Evolutionary conservation across 768 basidiomycete species (phyloP).

Genomic region (Hygrocybe punicea): DNA sequence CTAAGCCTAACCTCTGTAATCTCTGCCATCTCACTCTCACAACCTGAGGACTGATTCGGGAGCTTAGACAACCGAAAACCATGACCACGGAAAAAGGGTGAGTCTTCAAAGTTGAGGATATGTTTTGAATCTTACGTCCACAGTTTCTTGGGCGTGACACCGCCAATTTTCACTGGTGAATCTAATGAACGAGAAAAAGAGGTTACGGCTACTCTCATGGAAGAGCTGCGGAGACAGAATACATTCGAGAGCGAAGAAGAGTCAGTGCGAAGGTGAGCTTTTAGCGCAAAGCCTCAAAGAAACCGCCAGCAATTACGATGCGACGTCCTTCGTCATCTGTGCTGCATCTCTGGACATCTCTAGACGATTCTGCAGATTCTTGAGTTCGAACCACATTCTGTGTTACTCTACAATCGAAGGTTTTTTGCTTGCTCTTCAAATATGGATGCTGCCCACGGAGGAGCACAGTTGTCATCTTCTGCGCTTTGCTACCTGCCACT

Average conservation of each 20-base stretch:
- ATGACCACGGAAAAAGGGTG: conserved; percentile 38
- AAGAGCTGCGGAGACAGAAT: conserved; percentile 80
- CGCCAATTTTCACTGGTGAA: conserved; percentile 74
- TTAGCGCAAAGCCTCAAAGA: background rate
- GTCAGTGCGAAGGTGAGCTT: conserved; percentile 75
- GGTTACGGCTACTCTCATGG: conserved; percentile 81
- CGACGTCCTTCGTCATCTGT: background rate
- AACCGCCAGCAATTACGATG: background rate
- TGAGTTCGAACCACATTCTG: too few relatives aligned
- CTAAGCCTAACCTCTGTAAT: too few relatives aligned
- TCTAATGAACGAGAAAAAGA: conserved; percentile 79
- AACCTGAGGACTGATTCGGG: too few relatives aligned
- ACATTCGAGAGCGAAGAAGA: conserved; percentile 91
- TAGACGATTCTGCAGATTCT: background rate
- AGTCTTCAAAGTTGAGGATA: background rate
- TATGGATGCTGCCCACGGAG: background rate
- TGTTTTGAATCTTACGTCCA: conserved; percentile 13
- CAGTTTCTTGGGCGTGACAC: conserved; percentile 80
- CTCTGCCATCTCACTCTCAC: too few relatives aligned
- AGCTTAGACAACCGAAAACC: background rate
- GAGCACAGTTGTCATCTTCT: background rate
- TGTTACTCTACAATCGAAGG: background rate
- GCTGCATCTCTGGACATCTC: background rate
- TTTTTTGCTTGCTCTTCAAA: background rate
- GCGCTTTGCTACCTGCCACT: background rate